Base-by-base conservation (phyloP, 2,329 filamentous ascomycete species). In the Fusarium begoniae region DNA sequence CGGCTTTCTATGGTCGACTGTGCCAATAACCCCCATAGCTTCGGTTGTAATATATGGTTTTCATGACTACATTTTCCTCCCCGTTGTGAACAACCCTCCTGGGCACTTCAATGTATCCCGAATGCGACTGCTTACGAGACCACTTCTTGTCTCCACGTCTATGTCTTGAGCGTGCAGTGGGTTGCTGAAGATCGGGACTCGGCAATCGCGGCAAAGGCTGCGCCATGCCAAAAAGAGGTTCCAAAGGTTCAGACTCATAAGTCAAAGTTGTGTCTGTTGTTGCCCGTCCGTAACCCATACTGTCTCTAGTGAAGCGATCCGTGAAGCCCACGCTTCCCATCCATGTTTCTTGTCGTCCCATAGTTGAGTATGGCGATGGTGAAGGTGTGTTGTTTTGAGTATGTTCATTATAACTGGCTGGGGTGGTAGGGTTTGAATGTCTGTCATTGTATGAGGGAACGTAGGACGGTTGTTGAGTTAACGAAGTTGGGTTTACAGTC, bases 261-360 rank as follows among this genome's bases (percentile, higher is more conserved):
- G 13, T 20, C 5, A 22, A 18, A 2, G 14, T 5, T 1, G 15
- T 10, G 12, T 43, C 18, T 43, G 43, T 48, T 3, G 22, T n/a
- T 26, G 18, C 6, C 17, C 14, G 30, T 2, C 54, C 51, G 28
- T 77, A 45, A 4, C 74, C 63, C 62, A 78, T 66, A 3, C 37
- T 50, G 20, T 35, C 38, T 38, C 60, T 58, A 8, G 54, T 54
- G n/a, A 77, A 77, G 24, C 56, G 40, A 22, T 56, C 8, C 18
- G 76, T 57, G 24, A 69, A 78, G 4, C 76, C 76, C 3, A 59
- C 48, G 10, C 76, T 70, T 14, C 74, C 76, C 74, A 78, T 75
- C 66, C 73, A 77, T 1, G 35, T 22, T 6, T 66, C n/a, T 10
- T 58, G 30, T 10, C 56, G n/a, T 17, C 53, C 26, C 3, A 22